Evolutionary conservation across 208 protist genomes (phyloP), one percentile per base, ranked within the genome.

Genomic region (Trypanosomatidae sp.): DNA sequence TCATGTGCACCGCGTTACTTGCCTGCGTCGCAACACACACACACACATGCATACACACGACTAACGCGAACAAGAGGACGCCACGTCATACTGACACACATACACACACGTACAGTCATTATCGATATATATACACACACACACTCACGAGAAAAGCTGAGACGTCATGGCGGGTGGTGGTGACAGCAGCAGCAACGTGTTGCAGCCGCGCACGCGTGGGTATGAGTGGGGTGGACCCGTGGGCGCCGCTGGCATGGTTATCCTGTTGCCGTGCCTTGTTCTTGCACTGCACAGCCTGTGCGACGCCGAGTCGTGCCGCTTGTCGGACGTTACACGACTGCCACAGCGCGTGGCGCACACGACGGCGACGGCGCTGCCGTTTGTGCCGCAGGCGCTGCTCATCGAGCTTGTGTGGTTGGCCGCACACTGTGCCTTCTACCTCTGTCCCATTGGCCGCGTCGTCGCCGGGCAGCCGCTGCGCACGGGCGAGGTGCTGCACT

Each of bases 191-290:
- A n/a, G n/a, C n/a, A n/a, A n/a, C n/a, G 6, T 37, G 20, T 56
- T 81, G 27, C 73, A 91, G 47, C 81, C 76, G 6, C 55, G 47
- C 27, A 87, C 73, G 11, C 67, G 35, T 15, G 40, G 33, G 0
- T 92, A 77, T 40, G 72, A 92, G 52, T 92, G 83, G 78, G 78
- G 78, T 15, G 83, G 83, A 22, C 78, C 83, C 6, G 3, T 72
- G 3, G 83, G 83, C 6, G 66, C 45, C 7, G 25, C 66, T 11
- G 54, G 44, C 20, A 73, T 88, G 58, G 58, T 87, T 6, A 0
- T 71, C 13, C 35, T 75, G 7, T 70, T 92, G 3, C 83, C 83
- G 0, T 18, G 41, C 2, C 54, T 83, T 25, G 83, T 92, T 4
- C 8, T 84, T 2, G 33, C 41, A 0, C 54, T 92, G 23, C 88